Evolutionary conservation across 441 rosid species (phyloP).

Genomic region (Adansonia grandidieri): DNA sequence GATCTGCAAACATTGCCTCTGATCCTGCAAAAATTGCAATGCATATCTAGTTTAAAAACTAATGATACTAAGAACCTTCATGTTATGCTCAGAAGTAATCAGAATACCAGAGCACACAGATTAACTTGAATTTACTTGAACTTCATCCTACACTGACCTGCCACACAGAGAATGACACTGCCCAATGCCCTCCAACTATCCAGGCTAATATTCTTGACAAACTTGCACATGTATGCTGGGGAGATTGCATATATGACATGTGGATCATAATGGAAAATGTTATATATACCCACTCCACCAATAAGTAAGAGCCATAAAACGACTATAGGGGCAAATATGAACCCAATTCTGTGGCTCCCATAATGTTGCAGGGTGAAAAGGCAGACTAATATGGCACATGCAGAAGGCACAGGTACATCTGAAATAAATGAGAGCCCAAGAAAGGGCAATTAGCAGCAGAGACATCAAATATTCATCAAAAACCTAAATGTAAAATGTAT

Average conservation of each 20-base stretch:
- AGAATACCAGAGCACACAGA: background rate
- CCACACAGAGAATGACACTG: slow-evolving; percentile 59
- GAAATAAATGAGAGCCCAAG: slow-evolving; percentile 29
- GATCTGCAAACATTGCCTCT: slow-evolving; percentile 74
- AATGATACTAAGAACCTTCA: background rate
- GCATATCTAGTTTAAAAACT: slow-evolving; percentile 5
- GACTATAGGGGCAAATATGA: slow-evolving; percentile 55
- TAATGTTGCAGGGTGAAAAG: slow-evolving; percentile 61
- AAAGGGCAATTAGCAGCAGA: slow-evolving; percentile 2
- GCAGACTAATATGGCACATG: slow-evolving; percentile 59
- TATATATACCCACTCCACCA: slow-evolving; percentile 58
- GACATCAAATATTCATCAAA: slow-evolving; percentile 17
- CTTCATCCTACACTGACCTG: slow-evolving; percentile 43
- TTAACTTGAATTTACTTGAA: background rate
- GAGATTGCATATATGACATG: slow-evolving; percentile 48
- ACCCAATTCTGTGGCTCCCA: slow-evolving; percentile 60
- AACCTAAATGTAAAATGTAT: background rate
- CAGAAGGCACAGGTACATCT: slow-evolving; percentile 61
- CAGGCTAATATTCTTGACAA: slow-evolving; percentile 36
- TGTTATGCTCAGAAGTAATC: background rate
- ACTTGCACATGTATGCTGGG: slow-evolving; percentile 54
- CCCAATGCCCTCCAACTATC: slow-evolving; percentile 53
- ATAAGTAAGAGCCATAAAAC: slow-evolving; percentile 58
- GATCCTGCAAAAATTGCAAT: slow-evolving; percentile 47
- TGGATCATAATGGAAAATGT: slow-evolving; percentile 42